Evolutionary conservation across 345 rosid genomes (phyloP).

Genomic region (Streptanthus diversifolius): DNA sequence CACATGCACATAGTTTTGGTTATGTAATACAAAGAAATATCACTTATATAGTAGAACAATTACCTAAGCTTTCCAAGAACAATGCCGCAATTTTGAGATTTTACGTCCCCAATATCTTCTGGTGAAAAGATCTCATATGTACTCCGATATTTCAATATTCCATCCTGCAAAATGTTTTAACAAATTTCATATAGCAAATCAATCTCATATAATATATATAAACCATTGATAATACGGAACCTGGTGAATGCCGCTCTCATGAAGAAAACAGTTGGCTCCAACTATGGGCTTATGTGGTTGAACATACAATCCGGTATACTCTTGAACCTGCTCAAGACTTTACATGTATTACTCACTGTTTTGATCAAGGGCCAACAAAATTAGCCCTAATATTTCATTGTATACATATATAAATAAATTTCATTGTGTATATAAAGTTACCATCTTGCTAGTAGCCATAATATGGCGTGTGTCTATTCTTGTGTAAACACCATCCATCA

Average conservation of each 20-base stretch:
- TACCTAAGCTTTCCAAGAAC: constrained; percentile 90
- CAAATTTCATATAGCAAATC: neutral
- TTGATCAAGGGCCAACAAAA: neutral
- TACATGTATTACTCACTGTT: neutral
- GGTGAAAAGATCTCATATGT: constrained; percentile 92
- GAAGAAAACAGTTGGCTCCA: constrained; percentile 48
- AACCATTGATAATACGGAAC: constrained; percentile 34
- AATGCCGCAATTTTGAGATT: constrained; percentile 61
- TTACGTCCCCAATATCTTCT: constrained; percentile 71
- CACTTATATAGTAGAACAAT: neutral
- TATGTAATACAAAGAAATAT: neutral
- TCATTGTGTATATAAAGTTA: constrained; percentile 12
- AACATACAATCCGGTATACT: constrained; percentile 60
- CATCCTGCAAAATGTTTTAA: constrained; percentile 51
- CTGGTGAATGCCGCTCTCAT: constrained; percentile 90
- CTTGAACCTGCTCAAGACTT: constrained; percentile 60
- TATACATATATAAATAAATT: neutral
- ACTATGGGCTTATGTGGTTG: constrained; percentile 94
- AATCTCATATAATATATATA: neutral
- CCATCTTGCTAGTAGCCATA: constrained; percentile 88
- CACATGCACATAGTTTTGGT: neutral
- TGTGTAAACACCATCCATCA: constrained; percentile 64
- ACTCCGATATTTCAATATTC: constrained; percentile 77
- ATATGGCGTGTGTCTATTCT: constrained; percentile 68
- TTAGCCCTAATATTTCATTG: neutral